Conservation (phyloP, 495 filamentous ascomycete species). For the Daldinia caldariorum region DNA sequence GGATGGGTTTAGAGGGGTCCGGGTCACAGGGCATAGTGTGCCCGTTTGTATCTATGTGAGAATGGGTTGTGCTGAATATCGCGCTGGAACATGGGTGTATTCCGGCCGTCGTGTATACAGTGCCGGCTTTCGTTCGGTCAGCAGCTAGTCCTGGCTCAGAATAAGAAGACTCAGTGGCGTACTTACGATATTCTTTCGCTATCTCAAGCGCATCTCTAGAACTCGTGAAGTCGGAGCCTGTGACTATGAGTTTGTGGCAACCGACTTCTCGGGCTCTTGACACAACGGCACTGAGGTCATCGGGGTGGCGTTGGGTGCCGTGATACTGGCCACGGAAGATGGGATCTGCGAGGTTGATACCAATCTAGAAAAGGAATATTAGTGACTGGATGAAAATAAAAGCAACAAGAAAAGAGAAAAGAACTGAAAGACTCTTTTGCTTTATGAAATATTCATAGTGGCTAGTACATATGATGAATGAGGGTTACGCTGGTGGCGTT, state of each 20-base stretch:
- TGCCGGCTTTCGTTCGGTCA: constrained; percentile 65
- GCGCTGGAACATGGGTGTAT: constrained; percentile 88
- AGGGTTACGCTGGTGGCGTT: background rate
- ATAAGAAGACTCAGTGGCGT: background rate
- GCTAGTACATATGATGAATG: background rate
- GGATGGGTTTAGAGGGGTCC: constrained; percentile 52
- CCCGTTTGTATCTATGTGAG: constrained; percentile 54
- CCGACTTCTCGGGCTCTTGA: constrained; percentile 78
- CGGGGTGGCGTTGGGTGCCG: constrained; percentile 79
- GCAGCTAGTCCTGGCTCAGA: constrained; percentile 11
- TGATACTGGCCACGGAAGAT: constrained; percentile 87
- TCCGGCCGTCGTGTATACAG: constrained; percentile 87
- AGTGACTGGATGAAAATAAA: background rate
- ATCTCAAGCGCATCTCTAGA: constrained; percentile 78
- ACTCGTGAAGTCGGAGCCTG: constrained; percentile 86
- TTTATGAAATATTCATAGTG: background rate
- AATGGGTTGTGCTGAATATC: constrained; percentile 69
- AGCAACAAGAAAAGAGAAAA: background rate
- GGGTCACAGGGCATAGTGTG: constrained; percentile 58
- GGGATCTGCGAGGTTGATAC: constrained; percentile 92
- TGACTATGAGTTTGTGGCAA: constrained; percentile 89
- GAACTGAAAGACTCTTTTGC: background rate
- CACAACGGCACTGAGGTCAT: constrained; percentile 81
- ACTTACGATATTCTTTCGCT: constrained; percentile 75
- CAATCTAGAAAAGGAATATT: constrained; percentile 61